These are phyloP conservation scores for Metschnikowia matae DNA, from an alignment of 805 yeast species.

Conservation along the genomic window DNA sequence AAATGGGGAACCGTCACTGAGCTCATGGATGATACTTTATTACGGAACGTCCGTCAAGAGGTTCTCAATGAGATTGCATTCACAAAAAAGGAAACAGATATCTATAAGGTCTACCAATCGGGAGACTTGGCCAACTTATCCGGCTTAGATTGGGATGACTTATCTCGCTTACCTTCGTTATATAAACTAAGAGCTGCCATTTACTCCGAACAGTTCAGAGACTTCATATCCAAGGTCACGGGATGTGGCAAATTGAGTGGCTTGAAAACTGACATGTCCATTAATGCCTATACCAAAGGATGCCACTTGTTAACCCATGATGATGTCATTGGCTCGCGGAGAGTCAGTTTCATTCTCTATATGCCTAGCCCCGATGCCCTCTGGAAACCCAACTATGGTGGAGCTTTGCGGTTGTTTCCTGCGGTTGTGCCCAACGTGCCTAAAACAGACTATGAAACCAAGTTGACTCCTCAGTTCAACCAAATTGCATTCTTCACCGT, in stretches of 20 bases:
- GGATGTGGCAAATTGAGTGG: constrained; percentile 90
- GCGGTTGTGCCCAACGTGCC: constrained; percentile 90
- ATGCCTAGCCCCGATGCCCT: constrained; percentile 85
- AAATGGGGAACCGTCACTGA: constrained; percentile 82
- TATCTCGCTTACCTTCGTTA: constrained; percentile 67
- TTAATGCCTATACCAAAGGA: constrained; percentile 86
- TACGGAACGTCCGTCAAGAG: constrained; percentile 79
- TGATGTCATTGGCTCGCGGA: constrained; percentile 93
- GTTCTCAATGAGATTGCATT: constrained; percentile 80
- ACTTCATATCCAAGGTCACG: constrained; percentile 69
- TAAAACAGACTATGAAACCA: constrained; percentile 61
- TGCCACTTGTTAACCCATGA: constrained; percentile 95
- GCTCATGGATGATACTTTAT: constrained; percentile 69
- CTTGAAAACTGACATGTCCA: constrained; percentile 84
- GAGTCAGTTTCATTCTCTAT: constrained; percentile 89
- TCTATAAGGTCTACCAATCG: constrained; percentile 84
- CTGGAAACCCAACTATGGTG: constrained; percentile 94
- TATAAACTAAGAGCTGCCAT: constrained; percentile 80
- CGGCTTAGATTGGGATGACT: constrained; percentile 74
- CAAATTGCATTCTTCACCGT: constrained; percentile 95
- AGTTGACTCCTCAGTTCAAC: constrained; percentile 87
- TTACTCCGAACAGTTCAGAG: constrained; percentile 81
- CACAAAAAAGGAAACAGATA: constrained; percentile 95
- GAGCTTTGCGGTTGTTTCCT: constrained; percentile 82
- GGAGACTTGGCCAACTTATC: constrained; percentile 91